phyloP scores from a whole-genome alignment of 2,329 filamentous ascomycete species.

The Aspergillus aculeatus region DNA sequence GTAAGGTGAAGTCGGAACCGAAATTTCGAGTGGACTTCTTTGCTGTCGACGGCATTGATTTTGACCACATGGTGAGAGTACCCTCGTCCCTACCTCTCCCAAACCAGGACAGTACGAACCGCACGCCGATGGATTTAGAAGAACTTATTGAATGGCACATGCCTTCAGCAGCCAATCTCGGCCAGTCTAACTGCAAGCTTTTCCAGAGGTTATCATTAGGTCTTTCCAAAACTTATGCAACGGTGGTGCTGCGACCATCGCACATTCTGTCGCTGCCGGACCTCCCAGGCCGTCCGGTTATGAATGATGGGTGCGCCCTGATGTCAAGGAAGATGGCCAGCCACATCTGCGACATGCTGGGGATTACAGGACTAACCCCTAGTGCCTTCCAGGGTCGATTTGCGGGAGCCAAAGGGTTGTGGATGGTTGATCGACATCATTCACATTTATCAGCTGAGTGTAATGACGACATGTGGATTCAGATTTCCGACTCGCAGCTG shows the following conservation, averaged over 20 bases:
- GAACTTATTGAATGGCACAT: slow-evolving; percentile 50
- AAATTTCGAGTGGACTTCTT: slow-evolving; percentile 43
- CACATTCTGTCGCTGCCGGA: slow-evolving; percentile 40
- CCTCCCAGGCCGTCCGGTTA: slow-evolving; percentile 30
- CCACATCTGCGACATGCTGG: slow-evolving; percentile 46
- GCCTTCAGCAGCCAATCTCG: slow-evolving; percentile 32
- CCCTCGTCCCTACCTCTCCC: slow-evolving; percentile 21
- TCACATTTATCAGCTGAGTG: slow-evolving; percentile 20
- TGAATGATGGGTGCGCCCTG: slow-evolving; percentile 54
- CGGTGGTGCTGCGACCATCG: slow-evolving; percentile 33
- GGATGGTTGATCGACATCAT: slow-evolving; percentile 53
- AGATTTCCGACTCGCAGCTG: slow-evolving; percentile 56
- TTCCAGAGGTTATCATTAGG: slow-evolving; percentile 47
- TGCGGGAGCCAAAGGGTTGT: slow-evolving; percentile 61
- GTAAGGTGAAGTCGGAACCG: slow-evolving; percentile 27
- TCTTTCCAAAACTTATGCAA: slow-evolving; percentile 46
- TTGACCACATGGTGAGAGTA: slow-evolving; percentile 19
- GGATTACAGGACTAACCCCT: slow-evolving; percentile 44
- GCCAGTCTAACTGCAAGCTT: slow-evolving; percentile 45
- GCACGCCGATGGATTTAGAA: slow-evolving; percentile 39
- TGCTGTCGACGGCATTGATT: slow-evolving; percentile 45
- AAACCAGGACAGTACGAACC: slow-evolving; percentile 27
- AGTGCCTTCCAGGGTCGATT: slow-evolving; percentile 59
- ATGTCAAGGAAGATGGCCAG: slow-evolving; percentile 55
- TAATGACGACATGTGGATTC: slow-evolving; percentile 51